Percentiles rank a stretch among this genome's conserved stretches.
Evolutionary conservation across 2,329 filamentous ascomycete species (phyloP).

Genomic region (Penicillium capsulatum): DNA sequence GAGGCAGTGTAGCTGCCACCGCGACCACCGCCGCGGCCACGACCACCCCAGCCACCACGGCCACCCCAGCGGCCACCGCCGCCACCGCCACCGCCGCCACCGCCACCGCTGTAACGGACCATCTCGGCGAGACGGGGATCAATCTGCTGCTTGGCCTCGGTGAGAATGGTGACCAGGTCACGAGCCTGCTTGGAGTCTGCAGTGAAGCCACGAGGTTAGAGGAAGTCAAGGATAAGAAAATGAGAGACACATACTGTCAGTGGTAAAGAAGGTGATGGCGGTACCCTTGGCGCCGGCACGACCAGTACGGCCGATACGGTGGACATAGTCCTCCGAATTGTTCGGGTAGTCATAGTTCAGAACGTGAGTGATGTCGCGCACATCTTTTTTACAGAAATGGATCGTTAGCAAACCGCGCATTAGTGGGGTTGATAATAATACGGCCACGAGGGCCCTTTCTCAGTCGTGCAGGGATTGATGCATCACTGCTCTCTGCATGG

Average conservation of each 20-base stretch:
- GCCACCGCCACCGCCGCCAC: slow-evolving; percentile 72
- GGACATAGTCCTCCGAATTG: slow-evolving; percentile 70
- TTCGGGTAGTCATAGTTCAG: slow-evolving; percentile 99
- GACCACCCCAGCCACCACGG: slow-evolving; percentile 58
- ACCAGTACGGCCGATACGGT: slow-evolving; percentile 65
- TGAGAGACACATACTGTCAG: slow-evolving; percentile 75
- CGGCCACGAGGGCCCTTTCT: slow-evolving; percentile 48
- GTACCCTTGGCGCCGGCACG: slow-evolving; percentile 83
- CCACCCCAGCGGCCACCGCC: slow-evolving; percentile 59
- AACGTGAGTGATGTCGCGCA: slow-evolving; percentile 99
- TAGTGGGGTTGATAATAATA: slow-evolving; percentile 37
- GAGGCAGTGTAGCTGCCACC: slow-evolving; percentile 53
- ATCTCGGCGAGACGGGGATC: slow-evolving; percentile 95
- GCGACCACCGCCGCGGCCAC: slow-evolving; percentile 47
- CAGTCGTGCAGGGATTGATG: slow-evolving; percentile 59
- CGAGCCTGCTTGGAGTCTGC: slow-evolving; percentile 89
- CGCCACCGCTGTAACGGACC: slow-evolving; percentile 84
- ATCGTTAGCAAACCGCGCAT: slow-evolving; percentile 71
- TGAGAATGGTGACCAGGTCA: slow-evolving; percentile 87
- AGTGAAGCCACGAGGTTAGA: slow-evolving; percentile 17
- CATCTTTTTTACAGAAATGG: slow-evolving; percentile 70
- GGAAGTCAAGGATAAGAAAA: too few species aligned
- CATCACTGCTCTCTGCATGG: slow-evolving; percentile 56
- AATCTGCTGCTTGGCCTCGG: slow-evolving; percentile 96
- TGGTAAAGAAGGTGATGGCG: slow-evolving; percentile 97